Base-by-base conservation (phyloP, 768 basidiomycete species). In the Artomyces pyxidatus region DNA sequence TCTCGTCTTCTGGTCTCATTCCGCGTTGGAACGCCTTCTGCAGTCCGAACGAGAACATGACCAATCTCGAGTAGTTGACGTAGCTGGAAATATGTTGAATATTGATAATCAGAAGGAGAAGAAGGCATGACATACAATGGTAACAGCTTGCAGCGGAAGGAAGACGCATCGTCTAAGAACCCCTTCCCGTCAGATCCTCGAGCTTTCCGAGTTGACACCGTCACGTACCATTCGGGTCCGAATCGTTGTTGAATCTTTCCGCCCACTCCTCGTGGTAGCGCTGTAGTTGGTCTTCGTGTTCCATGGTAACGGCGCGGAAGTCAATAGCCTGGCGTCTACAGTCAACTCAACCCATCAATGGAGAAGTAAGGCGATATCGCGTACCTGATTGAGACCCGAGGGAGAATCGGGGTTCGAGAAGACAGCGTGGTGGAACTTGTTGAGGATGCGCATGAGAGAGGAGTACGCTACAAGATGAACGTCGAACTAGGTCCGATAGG, bases 1-100 rank as follows among this genome's bases (percentile, higher is more conserved):
- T 49, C 35, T 64, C 62, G 22, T 62, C 59, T 11, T 48, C 47
- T 6, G 50, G 19, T 52, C 60, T 12, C 52, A 50, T 19, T 50
- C 49, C 48, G 47, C 43, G 43, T 56, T 65, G 45, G 47, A 68
- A 66, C 2, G 65, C 60, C 26, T 67, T 62, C 50, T 71, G 66
- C 60, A 73, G 71, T 19, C 70, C 71, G 43, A 71, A 68, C n/a
- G 71, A 70, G 21, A 68, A 63, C 50, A 68, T 66, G 4, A 68
- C 66, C 48, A 72, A 61, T 8, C 70, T 65, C 19, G 65, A 66
- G 49, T 73, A 57, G 41, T 49, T 55, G 10, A 26, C 10, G 29
- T 55, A 54, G 44, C 53, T 56, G 28, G 9, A 6, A 3, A 35
- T 4, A 35, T 12, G 16, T 46, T 21, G 70, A 53, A 60, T 60